Conservation (phyloP, 805 yeast species). For the Hanseniaspora meyeri region DNA sequence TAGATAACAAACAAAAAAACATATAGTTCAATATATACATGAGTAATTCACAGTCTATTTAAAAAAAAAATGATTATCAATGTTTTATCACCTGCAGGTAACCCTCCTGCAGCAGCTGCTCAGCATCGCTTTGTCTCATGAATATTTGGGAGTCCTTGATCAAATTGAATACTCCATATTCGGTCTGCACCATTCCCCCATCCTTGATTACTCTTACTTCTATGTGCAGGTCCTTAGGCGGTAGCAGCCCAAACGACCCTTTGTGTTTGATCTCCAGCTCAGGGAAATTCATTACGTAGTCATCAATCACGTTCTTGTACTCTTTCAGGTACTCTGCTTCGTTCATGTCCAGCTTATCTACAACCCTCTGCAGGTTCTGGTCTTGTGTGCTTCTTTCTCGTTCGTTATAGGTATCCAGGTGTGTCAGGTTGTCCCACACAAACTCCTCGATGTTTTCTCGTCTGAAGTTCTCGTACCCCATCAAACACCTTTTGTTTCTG, state of each 20-base stretch:
- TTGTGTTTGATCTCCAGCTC: slow-evolving; percentile 75
- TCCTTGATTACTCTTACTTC: slow-evolving; percentile 88
- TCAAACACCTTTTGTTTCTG: slow-evolving; percentile 75
- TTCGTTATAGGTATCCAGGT: slow-evolving; percentile 13
- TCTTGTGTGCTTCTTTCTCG: background rate
- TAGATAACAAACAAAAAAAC: background rate
- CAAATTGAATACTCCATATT: slow-evolving; percentile 86
- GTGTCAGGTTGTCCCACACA: slow-evolving; percentile 50
- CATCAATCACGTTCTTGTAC: slow-evolving; percentile 56
- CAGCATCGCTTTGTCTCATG: slow-evolving; percentile 89
- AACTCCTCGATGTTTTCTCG: slow-evolving; percentile 53
- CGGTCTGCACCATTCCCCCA: slow-evolving; percentile 96
- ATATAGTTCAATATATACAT: background rate
- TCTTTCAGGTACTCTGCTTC: slow-evolving; percentile 69
- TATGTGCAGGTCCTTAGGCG: slow-evolving; percentile 82
- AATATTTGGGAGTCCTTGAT: slow-evolving; percentile 90
- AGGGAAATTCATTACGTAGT: slow-evolving; percentile 49
- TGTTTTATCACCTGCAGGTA: slow-evolving; percentile 58
- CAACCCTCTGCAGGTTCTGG: slow-evolving; percentile 15
- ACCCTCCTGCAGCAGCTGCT: slow-evolving; percentile 86
- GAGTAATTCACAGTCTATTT: no score
- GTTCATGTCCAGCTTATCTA: slow-evolving; percentile 51
- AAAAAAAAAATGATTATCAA: background rate
- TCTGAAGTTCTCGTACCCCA: slow-evolving; percentile 70
- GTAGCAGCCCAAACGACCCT: slow-evolving; percentile 43